Evolutionary conservation across 1,284 basidiomycete species (phyloP), one percentile per base, ranked within the genome.

Genomic region (Vanrija humicola): DNA sequence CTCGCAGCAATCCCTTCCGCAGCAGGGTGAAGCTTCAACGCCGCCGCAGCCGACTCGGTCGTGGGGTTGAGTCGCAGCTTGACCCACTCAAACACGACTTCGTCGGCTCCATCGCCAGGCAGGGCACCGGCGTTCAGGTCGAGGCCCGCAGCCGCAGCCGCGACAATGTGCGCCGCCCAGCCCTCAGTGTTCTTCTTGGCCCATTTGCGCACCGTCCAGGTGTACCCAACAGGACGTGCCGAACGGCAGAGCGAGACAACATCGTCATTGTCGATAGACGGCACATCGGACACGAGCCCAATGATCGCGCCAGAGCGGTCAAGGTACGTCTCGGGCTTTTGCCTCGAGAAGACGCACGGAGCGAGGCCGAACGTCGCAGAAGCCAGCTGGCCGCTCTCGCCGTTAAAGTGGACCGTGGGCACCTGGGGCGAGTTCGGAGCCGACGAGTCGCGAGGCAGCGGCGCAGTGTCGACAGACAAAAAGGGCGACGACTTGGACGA

Each of bases 131-230:
- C 64, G 15, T 68, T 65, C 45, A 73, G 52, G 34, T 72, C 69
- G 18, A 74, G 57, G 1, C 72, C 72, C 1, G 69, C 67, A 8
- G 68, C 61, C 0, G 68, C 66, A 25, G 74, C 72, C 14, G 72
- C 72, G 14, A 69, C 64, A 4, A 76, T 54, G 43, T 72, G 68
- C 3, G 66, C 64, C 1, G 68, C 67, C 72, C 72, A 73, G 7
- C 69, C 67, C 21, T 73, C 69, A 21, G 60, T 52, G 57, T 72
- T 74, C 55, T 64, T 83, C 70, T 89, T 91, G 47, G 87, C 78
- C 90, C 91, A 95, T 58, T 79, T 81, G 52, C 85, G 80, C 18
- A 92, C 84, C 5, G 88, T 81, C 89, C 90, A 95, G 4, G 88
- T 83, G 65, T 94, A 93, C 65, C 70, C 73, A 6, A 74, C 56